A percentile compares a stretch with the other conserved stretches of the same genome.
phyloP scores from a whole-genome alignment of 1,284 basidiomycete species.

The Meira nashicola region DNA sequence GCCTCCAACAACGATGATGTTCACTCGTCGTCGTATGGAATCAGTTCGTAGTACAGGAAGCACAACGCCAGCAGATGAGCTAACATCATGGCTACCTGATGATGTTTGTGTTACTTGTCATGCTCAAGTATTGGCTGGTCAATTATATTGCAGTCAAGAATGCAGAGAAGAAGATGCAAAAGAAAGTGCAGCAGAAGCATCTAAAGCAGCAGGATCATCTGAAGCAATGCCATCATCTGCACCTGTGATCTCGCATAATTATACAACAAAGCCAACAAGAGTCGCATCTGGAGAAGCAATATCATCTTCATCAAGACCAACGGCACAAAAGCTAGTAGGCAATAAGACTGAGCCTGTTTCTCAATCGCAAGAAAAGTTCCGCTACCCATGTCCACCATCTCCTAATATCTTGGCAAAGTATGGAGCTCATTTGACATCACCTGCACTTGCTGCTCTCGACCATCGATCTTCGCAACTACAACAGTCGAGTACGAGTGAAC shows the following conservation, averaged over 20 bases:
- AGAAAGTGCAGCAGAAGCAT: not conserved
- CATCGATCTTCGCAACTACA: conserved; percentile 7
- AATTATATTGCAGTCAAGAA: conserved; percentile 39
- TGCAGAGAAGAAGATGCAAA: conserved; percentile 34
- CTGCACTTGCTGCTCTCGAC: conserved; percentile 36
- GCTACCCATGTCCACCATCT: conserved; percentile 40
- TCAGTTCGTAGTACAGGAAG: conserved; percentile 15
- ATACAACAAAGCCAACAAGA: not conserved
- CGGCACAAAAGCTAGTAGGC: too few species aligned
- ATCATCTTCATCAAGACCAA: not conserved
- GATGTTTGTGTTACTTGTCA: conserved; percentile 42
- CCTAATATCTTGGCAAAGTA: conserved; percentile 38
- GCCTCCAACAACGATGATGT: not conserved
- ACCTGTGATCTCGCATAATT: not conserved
- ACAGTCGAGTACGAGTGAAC: not conserved
- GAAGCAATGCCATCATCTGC: not conserved
- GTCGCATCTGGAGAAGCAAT: not conserved
- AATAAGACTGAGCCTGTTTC: not conserved
- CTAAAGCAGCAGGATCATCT: not conserved
- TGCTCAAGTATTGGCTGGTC: conserved; percentile 22
- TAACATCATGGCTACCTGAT: conserved; percentile 38
- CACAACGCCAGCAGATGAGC: conserved; percentile 32
- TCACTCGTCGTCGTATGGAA: conserved; percentile 4
- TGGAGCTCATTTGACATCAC: conserved; percentile 31
- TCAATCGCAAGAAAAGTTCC: conserved; percentile 22